Conservation (phyloP, 2,329 filamentous ascomycete species). For the Exophiala sp. region DNA sequence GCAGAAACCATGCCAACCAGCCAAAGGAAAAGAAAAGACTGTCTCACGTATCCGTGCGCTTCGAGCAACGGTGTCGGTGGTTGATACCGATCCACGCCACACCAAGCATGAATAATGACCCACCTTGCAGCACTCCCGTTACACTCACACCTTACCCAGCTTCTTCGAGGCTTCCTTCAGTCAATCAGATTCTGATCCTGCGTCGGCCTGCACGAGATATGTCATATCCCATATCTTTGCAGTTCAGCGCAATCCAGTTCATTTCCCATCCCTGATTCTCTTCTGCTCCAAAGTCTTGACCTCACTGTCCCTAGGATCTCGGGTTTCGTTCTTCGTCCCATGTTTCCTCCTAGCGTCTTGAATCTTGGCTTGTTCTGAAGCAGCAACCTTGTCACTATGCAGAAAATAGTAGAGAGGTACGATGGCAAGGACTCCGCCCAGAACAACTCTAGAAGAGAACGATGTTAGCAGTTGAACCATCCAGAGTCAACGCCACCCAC, state of each 20-base stretch:
- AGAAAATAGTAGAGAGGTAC: slow-evolving; percentile 21
- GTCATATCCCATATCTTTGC: not conserved
- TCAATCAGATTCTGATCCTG: not conserved
- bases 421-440: not conserved
- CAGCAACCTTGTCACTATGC: slow-evolving; percentile 14
- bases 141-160: too few species aligned
- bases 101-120: too few species aligned
- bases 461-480: too few species aligned
- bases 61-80: too few species aligned
- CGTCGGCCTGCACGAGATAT: not conserved
- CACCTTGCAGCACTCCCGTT: too few species aligned
- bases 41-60: too few species aligned
- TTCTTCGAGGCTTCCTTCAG: too few species aligned
- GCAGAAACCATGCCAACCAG: too few species aligned
- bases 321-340: slow-evolving; percentile 7
- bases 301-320: slow-evolving; percentile 19
- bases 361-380: slow-evolving; percentile 9
- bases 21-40: too few species aligned
- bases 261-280: slow-evolving; percentile 7
- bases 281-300: slow-evolving; percentile 23
- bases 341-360: slow-evolving; percentile 3
- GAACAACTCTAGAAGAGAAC: not conserved
- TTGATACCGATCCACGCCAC: too few species aligned
- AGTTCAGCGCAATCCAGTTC: not conserved
- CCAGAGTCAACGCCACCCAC: not conserved